Base-by-base conservation (phyloP, 2,329 filamentous ascomycete species). In the Fusarium algeriense region DNA sequence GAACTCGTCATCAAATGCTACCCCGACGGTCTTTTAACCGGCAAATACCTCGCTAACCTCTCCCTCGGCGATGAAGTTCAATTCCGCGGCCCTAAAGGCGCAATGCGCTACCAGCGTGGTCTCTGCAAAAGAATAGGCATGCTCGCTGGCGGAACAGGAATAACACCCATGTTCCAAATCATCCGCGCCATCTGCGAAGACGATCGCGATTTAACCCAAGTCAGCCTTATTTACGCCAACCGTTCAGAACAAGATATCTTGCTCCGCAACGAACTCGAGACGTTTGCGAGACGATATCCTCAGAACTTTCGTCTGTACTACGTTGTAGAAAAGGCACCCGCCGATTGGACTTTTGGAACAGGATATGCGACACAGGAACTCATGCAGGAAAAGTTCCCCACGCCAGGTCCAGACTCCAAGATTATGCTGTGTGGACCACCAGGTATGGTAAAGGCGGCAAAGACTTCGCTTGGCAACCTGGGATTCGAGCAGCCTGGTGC, bases 171-270 rank as follows among this genome's bases (percentile, higher is more conserved):
- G 78, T 81, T 75, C 58, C 89, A 91, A 74, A 78, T 91, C 10
- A 90, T 91, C 73, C 85, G 88, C 7, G 88, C 88, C 45, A 89
- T 91, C 60, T 89, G 88, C 73, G 88, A 90, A 73, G 86, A 91
- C 58, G 81, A 85, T n/a, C 80, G 78, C 10, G 90, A 91, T 67
- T 82, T 81, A 2, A 91, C 90, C 0, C 78, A 87, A 68, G 77
- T 91, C 44, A 86, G 81, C 46, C 79, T 91, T 7, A 78, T 91
- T 34, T 90, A 90, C 65, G 89, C 87, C 34, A 91, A 90, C 77
- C 82, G 85, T 3, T 83, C 82, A 1, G 88, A 90, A 70, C 82
- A 81, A 4, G 90, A 91, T 68, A 91, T 92, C 59, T 76, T 92
- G 11, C 78, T 91, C 19, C 81, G 87, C 0, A 69, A 82, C 2